Base-by-base conservation (phyloP, 2,329 filamentous ascomycete species). In the Aspergillus fischeri region DNA sequence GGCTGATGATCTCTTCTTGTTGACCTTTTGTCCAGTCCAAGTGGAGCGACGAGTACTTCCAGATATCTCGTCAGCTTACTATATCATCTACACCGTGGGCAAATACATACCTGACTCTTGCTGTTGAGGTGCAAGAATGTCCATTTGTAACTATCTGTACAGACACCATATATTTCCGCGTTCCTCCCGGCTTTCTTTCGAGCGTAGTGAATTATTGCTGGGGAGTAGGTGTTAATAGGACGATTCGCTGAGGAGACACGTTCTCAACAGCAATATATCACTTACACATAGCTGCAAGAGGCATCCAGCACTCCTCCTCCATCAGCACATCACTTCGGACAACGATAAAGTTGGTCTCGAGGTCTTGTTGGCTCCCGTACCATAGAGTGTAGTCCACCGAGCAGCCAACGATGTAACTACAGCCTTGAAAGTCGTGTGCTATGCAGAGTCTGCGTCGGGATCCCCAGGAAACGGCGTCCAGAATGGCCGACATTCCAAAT, bases 61-160 rank as follows among this genome's bases (percentile, higher is more conserved):
- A 17, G 7, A 38, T 7, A 14, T 6, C 3, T 8, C 14, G 2
- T 38, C 14, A 38, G 32, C 14, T 17, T 7, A 4, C 32, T 17
- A 35, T 35, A 7, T 38, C 32, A 38, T 35, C 32, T 14, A 17
- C 4, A 35, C 2, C 5, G 10, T 35, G 6, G 32, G 14, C 5
- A 7, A n/a, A 52, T 9, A 52, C 51, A 5, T 44, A 52, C 51
- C 14, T 29, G 38, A 35, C 51, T 35, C 7, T 52, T 21, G 38
- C 27, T 24, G n/a, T 24, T 52, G 24, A 52, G 38, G 24, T 52
- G 51, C 51, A 52, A 45, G 38, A 52, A 52, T 4, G 51, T 52
- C 51, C 51, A 52, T 27, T 25, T 52, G 21, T 52, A 45, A 21
- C 51, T 52, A 28, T 52, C 51, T 17, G 51, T 52, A 29, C 51